phyloP scores from a whole-genome alignment of 345 rosid species.

The Bretschneidera sinensis region DNA sequence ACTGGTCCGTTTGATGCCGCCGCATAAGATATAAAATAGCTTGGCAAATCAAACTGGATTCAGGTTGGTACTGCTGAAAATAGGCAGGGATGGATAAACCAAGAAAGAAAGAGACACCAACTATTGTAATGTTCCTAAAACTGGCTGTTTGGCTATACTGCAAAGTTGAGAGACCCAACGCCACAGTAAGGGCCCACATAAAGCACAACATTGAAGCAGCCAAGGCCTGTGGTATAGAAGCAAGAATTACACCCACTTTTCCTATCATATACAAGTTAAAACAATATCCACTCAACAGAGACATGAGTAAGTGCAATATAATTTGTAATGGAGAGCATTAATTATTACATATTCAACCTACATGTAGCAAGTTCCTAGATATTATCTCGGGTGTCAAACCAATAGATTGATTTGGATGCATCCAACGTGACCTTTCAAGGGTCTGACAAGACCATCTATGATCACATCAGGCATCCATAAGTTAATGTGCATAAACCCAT shows the following conservation, averaged over 20 bases:
- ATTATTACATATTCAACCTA: too few relatives aligned
- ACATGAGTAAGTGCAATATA: too few relatives aligned
- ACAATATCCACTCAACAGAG: neutral
- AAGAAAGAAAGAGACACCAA: slow-evolving; percentile 83
- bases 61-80: slow-evolving; percentile 79
- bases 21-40: slow-evolving; percentile 69
- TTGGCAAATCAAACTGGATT: slow-evolving; percentile 62
- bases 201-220: slow-evolving; percentile 90
- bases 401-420: too few relatives aligned
- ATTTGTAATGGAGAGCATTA: neutral
- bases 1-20: slow-evolving; percentile 91
- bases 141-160: slow-evolving; percentile 69
- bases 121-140: slow-evolving; percentile 77
- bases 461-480: too few relatives aligned
- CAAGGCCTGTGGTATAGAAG: slow-evolving; percentile 80
- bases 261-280: slow-evolving; percentile 37
- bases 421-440: too few relatives aligned
- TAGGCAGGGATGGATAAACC: slow-evolving; percentile 88
- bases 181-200: slow-evolving; percentile 74
- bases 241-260: slow-evolving; percentile 85
- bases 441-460: too few relatives aligned
- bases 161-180: slow-evolving; percentile 70
- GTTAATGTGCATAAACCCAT: too few relatives aligned
- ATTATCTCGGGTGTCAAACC: too few relatives aligned
- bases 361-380: too few relatives aligned